phyloP scores from a whole-genome alignment of 352 stramenopile species.

The Blastocystis sp. region DNA sequence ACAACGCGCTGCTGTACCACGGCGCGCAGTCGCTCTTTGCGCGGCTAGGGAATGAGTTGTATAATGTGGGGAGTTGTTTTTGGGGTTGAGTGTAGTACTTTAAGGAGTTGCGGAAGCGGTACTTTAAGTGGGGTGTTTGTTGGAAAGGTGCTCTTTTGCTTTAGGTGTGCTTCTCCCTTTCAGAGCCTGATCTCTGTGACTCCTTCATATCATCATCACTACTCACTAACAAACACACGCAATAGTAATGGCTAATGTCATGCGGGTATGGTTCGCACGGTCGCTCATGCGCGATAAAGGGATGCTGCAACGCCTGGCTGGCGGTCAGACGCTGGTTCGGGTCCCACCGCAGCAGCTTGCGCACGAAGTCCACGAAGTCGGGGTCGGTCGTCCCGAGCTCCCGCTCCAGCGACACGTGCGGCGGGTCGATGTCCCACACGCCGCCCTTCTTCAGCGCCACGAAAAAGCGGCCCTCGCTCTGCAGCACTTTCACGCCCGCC shows the following conservation, averaged over 20 bases:
- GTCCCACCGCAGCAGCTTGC: constrained; percentile 82
- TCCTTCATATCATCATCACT: background rate
- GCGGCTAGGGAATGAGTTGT: constrained; percentile 20
- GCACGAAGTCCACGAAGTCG: constrained; percentile 78
- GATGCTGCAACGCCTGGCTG: constrained; percentile 80
- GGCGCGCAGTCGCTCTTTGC: constrained; percentile 18
- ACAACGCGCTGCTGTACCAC: constrained; percentile 38
- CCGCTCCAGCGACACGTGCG: background rate
- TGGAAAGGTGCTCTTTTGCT: background rate
- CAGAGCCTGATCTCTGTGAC: background rate
- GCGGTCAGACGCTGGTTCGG: constrained; percentile 83
- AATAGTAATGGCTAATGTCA: background rate
- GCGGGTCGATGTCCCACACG: constrained; percentile 76
- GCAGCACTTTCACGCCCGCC: constrained; percentile 12
- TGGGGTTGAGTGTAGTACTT: constrained; percentile 9
- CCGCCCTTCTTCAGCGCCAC: constrained; percentile 75
- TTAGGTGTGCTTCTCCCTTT: background rate
- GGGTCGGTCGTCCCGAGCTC: constrained; percentile 61
- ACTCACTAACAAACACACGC: background rate
- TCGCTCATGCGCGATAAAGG: constrained; percentile 71
- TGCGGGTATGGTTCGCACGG: constrained; percentile 5
- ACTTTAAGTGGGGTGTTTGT: background rate
- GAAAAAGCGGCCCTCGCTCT: constrained; percentile 77
- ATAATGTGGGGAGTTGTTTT: constrained; percentile 17
- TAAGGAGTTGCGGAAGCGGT: background rate